phyloP scores from a whole-genome alignment of 2,329 filamentous ascomycete genomes.

The Aspergillus proliferans region DNA sequence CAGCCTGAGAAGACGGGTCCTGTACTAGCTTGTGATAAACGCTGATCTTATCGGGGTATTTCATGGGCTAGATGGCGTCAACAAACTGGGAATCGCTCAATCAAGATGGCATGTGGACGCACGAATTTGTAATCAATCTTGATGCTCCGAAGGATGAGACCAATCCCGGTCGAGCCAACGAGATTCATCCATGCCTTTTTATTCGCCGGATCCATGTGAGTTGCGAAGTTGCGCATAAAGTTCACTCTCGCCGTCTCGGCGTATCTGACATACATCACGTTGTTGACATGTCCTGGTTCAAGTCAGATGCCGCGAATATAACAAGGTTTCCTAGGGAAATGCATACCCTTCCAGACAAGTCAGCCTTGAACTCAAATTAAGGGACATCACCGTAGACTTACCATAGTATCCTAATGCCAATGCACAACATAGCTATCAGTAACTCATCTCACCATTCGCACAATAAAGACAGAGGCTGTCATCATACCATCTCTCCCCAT shows the following conservation, averaged over 20 bases:
- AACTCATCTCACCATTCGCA: not conserved
- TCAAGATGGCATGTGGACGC: conserved; percentile 26
- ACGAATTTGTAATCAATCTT: conserved; percentile 85
- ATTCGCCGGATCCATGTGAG: conserved; percentile 56
- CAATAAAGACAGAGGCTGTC: not conserved
- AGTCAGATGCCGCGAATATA: not conserved
- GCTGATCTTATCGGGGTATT: conserved; percentile 72
- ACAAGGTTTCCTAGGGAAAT: not conserved
- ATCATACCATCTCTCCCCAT: conserved; percentile 77
- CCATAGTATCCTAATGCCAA: conserved; percentile 40
- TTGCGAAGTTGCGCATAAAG: conserved; percentile 66
- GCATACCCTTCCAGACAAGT: conserved; percentile 21
- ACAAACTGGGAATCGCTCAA: not conserved
- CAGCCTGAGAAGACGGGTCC: conserved; percentile 38
- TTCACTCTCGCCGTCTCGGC: conserved; percentile 76
- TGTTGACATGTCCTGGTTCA: conserved; percentile 69
- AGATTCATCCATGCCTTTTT: conserved; percentile 61
- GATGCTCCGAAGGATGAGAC: conserved; percentile 74
- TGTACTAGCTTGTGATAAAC: conserved; percentile 71
- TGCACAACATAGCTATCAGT: conserved; percentile 14
- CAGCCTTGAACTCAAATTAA: conserved; percentile 2
- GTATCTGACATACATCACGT: conserved; percentile 75
- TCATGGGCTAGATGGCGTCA: conserved; percentile 59
- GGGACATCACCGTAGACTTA: conserved; percentile 17
- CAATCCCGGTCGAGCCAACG: conserved; percentile 59